Percentiles rank a stretch among this genome's conserved stretches.
Evolutionary conservation across 169 alveolate species (phyloP).

Genomic region (Cryptosporidium bovis): DNA sequence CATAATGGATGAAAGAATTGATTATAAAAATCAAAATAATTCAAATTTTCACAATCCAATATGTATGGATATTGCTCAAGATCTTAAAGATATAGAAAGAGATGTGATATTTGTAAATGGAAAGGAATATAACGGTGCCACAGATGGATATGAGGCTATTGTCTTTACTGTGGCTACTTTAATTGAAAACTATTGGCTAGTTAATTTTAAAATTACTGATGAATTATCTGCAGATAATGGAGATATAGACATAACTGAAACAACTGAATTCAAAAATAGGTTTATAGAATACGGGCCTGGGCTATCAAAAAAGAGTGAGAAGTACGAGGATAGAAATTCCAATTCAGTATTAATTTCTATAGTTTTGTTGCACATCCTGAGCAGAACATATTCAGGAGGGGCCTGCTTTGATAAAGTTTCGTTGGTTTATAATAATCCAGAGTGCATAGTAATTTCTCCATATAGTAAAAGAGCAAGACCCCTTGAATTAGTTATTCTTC

Average conservation of each 20-base stretch:
- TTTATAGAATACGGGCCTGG: neutral
- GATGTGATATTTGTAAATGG: slow-evolving; percentile 61
- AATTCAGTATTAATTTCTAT: slow-evolving; percentile 54
- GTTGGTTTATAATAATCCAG: slow-evolving; percentile 46
- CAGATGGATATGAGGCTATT: slow-evolving; percentile 53
- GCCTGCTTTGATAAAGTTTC: slow-evolving; percentile 68
- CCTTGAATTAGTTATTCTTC: slow-evolving; percentile 60
- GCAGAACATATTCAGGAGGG: slow-evolving; percentile 70
- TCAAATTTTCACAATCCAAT: slow-evolving; percentile 23
- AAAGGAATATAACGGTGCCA: slow-evolving; percentile 55
- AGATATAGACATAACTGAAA: slow-evolving; percentile 10
- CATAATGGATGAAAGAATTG: slow-evolving; percentile 3
- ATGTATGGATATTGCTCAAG: slow-evolving; percentile 72
- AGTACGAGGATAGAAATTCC: slow-evolving; percentile 23
- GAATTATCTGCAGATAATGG: neutral
- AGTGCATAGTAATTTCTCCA: slow-evolving; percentile 61
- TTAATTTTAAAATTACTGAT: neutral
- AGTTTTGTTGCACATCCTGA: slow-evolving; percentile 36
- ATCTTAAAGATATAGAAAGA: slow-evolving; percentile 69
- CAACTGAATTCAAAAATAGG: slow-evolving; percentile 16
- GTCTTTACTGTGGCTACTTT: slow-evolving; percentile 25
- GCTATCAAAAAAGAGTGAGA: slow-evolving; percentile 1
- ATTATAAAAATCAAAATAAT: neutral
- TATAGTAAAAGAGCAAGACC: slow-evolving; percentile 68
- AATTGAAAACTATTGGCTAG: slow-evolving; percentile 52